Evolutionary conservation across 2,329 filamentous ascomycete species (phyloP), one percentile per base, ranked within the genome.

Genomic region (Fusarium sulawesiense): DNA sequence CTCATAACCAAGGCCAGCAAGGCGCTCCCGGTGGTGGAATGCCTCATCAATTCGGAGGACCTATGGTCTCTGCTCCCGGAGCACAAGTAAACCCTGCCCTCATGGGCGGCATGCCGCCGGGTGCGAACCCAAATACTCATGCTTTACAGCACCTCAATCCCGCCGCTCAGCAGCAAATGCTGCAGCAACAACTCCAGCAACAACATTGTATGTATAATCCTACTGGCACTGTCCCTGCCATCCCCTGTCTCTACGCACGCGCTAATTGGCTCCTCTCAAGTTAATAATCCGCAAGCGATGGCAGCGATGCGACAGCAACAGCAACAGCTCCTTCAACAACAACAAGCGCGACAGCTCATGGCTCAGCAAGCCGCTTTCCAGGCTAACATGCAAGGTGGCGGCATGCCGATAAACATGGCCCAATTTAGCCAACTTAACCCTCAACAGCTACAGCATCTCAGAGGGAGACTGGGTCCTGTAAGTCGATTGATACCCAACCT

Each of bases 51-150:
- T 85, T 90, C 73, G 82, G 88, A 80, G 78, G 75, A 44, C 91
- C 92, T 73, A 92, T 92, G 83, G 91, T 91, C 29, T 92, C 92
- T 61, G 91, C 88, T 37, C 91, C 92, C 21, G 89, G 89, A 71
- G 88, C 87, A 66, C 91, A 92, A 77, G 90, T 93, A 71, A 92
- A 89, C 77, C 90, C 92, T 75, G 88, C 89, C 60, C 88, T 94
- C 85, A 93, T 94, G 91, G 87, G 83, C 70, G 90, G 87, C 61
- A 93, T 94, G 89, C 91, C 91, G 68, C 91, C 90, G 30, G 88
- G 91, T 66, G 85, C 84, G 70, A 86, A 84, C 56, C 88, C 88
- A 62, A 91, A 89, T 79, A 86, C 88, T 64, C 91, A 93, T 80
- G 90, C 90, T 20, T 81, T 94, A 74, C 90, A 91, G 76, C 92